These are phyloP conservation scores for Quercus robur DNA, from an alignment of 306 rosid species.

Conservation along the genomic window DNA sequence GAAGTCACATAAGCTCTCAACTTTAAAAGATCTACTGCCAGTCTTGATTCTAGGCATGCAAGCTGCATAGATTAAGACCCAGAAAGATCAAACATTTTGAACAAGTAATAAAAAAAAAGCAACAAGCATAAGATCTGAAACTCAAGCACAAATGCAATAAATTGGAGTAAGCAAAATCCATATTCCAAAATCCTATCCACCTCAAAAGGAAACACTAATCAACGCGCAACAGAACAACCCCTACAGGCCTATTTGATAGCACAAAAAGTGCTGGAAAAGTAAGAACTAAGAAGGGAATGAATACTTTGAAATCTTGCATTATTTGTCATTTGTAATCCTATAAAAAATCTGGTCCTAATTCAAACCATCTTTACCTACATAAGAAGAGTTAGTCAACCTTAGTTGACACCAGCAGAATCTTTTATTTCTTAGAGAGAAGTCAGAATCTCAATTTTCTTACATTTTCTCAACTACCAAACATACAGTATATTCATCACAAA, in stretches of 20 bases:
- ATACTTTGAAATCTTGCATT: background rate
- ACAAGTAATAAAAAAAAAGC: background rate
- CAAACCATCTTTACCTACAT: background rate
- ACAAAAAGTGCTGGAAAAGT: too few relatives aligned
- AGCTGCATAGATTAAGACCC: slow-evolving; percentile 51
- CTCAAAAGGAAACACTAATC: background rate
- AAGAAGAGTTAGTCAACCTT: background rate
- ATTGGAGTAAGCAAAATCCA: background rate
- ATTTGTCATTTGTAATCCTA: background rate
- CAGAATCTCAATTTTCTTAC: background rate
- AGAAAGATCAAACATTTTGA: slow-evolving; percentile 7
- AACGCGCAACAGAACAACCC: background rate
- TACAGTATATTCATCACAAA: background rate
- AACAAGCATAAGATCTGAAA: background rate
- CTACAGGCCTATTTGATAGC: background rate
- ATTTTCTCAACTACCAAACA: background rate
- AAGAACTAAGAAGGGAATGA: background rate
- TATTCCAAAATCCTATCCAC: background rate
- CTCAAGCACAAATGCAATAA: background rate
- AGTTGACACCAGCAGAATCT: background rate
- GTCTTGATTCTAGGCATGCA: slow-evolving; percentile 89
- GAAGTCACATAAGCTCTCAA: slow-evolving; percentile 76
- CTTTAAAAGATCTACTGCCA: slow-evolving; percentile 69
- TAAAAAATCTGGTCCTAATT: background rate
- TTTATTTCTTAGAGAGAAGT: background rate